Base-by-base conservation (phyloP, 106 monocot species). In the Dendrobium chrysotoxum region DNA sequence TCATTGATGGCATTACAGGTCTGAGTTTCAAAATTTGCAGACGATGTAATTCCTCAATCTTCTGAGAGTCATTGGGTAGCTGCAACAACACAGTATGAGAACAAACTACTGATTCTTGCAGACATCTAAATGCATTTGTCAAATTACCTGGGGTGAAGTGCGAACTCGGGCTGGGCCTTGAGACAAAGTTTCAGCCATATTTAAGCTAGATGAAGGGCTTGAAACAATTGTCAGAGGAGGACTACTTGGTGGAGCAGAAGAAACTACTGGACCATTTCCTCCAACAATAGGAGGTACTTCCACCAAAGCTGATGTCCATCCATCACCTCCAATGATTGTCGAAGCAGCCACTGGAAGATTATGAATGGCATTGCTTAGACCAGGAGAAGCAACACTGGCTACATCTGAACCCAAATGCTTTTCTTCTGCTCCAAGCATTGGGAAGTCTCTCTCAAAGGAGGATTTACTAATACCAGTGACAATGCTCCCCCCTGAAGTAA, bases 371-470 rank as follows among this genome's bases (percentile, higher is more conserved):
- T 83, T 75, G 68, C 75, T 80, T 35, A 87, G 72, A 64, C 88
- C 82, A 79, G 86, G 86, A 87, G 92, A 87, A 57, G 86, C 82
- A 23, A 92, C 80, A 18, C 83, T 75, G 4, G 41, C 65, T 41
- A 86, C 80, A 54, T 90, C 87, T 30, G 41, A 53, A 66, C 26
- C 75, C 40, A 80, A 55, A 66, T 76, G 85, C 65, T 85, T 94
- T 53, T 88, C 89, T 75, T 94, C 91, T 79, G 82, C 81, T 75
- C 91, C 83, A 79, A 95, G 93, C 31, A 89, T 86, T 58, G 95
- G 95, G 44, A 93, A 93, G 66, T 95, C 93, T 72, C 75, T 91
- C 58, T 94, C 89, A 82, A 91, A 94, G 15, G 91, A 89, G 3
- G 78, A 75, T 57, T 88, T 90, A 65, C 78, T 77, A 44, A 88